phyloP scores from a whole-genome alignment of 805 yeast species.

The Myxozyma mucilagina region DNA sequence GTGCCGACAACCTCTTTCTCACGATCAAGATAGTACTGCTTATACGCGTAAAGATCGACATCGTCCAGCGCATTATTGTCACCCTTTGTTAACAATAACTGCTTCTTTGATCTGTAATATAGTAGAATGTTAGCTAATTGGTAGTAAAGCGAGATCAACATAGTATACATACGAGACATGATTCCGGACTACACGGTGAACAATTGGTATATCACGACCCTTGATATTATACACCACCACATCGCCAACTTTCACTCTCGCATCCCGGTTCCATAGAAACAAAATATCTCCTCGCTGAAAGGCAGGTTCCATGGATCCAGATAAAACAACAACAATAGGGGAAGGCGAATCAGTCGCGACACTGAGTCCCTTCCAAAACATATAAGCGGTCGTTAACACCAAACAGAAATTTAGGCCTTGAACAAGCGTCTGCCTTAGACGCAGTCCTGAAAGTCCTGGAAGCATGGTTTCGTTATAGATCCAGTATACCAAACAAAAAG shows the following conservation, averaged over 20 bases:
- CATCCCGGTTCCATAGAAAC: slow-evolving; percentile 84
- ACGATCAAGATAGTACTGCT: slow-evolving; percentile 74
- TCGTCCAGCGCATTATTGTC: slow-evolving; percentile 95
- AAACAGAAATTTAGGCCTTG: slow-evolving; percentile 72
- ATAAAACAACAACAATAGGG: slow-evolving; percentile 92
- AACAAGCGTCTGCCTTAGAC: slow-evolving; percentile 45
- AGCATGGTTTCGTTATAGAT: slow-evolving; percentile 9
- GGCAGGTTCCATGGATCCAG: slow-evolving; percentile 99
- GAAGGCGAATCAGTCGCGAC: slow-evolving; percentile 79
- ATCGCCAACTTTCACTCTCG: slow-evolving; percentile 75
- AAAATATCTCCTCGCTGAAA: slow-evolving; percentile 96
- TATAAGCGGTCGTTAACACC: slow-evolving; percentile 83
- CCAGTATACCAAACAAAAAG: too few relatives aligned
- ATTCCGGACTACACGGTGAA: slow-evolving; percentile 88
- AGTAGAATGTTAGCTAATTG: background rate
- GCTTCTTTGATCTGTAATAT: slow-evolving; percentile 21
- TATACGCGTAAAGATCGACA: slow-evolving; percentile 74
- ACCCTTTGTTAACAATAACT: slow-evolving; percentile 78
- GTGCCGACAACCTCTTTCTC: slow-evolving; percentile 80
- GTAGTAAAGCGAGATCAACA: background rate
- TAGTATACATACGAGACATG: slow-evolving; percentile 51
- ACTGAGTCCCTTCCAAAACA: slow-evolving; percentile 85
- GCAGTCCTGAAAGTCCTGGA: slow-evolving; percentile 36
- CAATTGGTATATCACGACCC: slow-evolving; percentile 82
- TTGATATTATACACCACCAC: slow-evolving; percentile 86